A percentile compares a stretch with the other conserved stretches of the same genome.
These are phyloP conservation scores for Bondarzewia mesenterica DNA, from an alignment of 1,284 basidiomycete genomes.

Conservation along the genomic window DNA sequence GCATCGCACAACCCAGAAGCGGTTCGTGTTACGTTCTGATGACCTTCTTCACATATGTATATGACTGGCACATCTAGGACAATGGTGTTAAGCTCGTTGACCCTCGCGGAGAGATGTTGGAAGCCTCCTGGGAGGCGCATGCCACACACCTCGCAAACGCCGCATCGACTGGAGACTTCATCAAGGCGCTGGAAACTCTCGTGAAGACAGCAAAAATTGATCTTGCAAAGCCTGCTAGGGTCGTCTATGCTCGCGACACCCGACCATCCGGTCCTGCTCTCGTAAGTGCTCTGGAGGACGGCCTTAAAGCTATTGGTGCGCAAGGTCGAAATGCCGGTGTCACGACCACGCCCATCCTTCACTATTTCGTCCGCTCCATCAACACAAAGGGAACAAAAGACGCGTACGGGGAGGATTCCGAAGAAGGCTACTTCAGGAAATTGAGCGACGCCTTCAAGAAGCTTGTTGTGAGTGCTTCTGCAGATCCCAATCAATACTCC, in stretches of 20 bases:
- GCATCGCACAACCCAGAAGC: constrained; percentile 97
- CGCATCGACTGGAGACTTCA: constrained; percentile 61
- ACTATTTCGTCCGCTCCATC: constrained; percentile 88
- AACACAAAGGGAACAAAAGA: constrained; percentile 79
- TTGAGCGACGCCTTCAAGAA: constrained; percentile 82
- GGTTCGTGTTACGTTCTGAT: constrained; percentile 31
- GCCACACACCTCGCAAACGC: constrained; percentile 92
- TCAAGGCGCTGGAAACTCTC: constrained; percentile 59
- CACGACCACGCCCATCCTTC: constrained; percentile 91
- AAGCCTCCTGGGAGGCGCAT: constrained; percentile 86
- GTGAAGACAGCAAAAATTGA: constrained; percentile 72
- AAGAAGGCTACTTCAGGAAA: constrained; percentile 85
- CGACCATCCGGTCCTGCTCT: constrained; percentile 83
- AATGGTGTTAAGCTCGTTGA: constrained; percentile 99
- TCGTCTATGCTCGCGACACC: constrained; percentile 92
- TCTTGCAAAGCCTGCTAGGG: constrained; percentile 65
- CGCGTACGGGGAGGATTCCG: constrained; percentile 77
- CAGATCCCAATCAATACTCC: constrained; percentile 9
- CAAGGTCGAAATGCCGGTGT: constrained; percentile 70
- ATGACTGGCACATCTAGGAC: constrained; percentile 51
- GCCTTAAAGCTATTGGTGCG: constrained; percentile 65
- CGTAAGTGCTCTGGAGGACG: constrained; percentile 79
- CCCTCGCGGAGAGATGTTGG: constrained; percentile 99
- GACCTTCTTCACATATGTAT: constrained; percentile 17
- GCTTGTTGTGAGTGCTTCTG: constrained; percentile 60